phyloP scores from a whole-genome alignment of 176 grass and related monocot species.

The Cocos nucifera region DNA sequence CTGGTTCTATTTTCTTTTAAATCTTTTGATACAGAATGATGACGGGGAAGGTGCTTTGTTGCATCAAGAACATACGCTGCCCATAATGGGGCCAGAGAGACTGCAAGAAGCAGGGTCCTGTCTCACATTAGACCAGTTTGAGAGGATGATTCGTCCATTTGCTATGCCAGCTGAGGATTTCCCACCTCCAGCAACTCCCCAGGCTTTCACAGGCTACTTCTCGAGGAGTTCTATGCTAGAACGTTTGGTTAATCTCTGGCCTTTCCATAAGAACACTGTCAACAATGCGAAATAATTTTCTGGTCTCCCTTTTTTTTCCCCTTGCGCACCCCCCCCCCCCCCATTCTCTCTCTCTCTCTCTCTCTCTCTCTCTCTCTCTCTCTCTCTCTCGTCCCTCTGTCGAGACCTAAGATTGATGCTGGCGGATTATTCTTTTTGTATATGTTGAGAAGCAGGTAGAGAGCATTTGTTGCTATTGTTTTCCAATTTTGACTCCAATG shows the following conservation, averaged over 20 bases:
- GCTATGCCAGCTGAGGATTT: constrained; percentile 98
- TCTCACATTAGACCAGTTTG: constrained; percentile 85
- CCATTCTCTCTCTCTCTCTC: too few species aligned
- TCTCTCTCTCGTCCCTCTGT: too few species aligned
- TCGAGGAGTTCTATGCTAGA: constrained; percentile 34
- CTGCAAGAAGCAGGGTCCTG: constrained; percentile 65
- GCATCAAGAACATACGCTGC: constrained; percentile 80
- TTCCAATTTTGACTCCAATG: too few species aligned
- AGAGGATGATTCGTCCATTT: constrained; percentile 80
- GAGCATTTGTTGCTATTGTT: too few species aligned
- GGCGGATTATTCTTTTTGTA: too few species aligned
- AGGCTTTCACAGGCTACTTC: constrained; percentile 64
- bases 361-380: too few species aligned
- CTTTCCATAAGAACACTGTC: constrained; percentile 31
- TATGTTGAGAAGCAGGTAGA: too few species aligned
- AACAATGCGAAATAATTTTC: too few species aligned
- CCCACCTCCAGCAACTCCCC: constrained; percentile 43
- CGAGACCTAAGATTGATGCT: too few species aligned
- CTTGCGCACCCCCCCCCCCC: too few species aligned
- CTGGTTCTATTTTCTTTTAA: neutral
- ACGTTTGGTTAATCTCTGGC: constrained; percentile 54
- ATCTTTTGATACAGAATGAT: constrained; percentile 34
- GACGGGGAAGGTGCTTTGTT: constrained; percentile 38
- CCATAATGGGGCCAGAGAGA: constrained; percentile 79
- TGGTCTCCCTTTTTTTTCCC: too few species aligned